phyloP scores from a whole-genome alignment of 2,329 filamentous ascomycete genomes.

The Helicocarpus griseus region DNA sequence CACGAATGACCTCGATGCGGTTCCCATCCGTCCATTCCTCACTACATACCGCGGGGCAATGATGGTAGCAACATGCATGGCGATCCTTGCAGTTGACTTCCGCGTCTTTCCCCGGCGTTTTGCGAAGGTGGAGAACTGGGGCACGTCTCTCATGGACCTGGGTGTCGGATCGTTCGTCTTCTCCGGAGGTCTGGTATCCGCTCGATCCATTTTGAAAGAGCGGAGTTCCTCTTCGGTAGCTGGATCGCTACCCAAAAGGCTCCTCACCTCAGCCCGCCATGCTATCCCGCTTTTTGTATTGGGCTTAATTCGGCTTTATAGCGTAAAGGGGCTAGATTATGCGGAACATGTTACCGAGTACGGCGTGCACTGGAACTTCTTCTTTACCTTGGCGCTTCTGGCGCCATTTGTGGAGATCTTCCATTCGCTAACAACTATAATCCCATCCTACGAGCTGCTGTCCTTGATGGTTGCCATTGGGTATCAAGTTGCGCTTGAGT shows the following conservation, averaged over 20 bases:
- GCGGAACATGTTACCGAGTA: constrained; percentile 97
- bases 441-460: constrained; percentile 69
- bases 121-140: constrained; percentile 98
- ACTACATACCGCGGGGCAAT: constrained; percentile 85
- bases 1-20: constrained; percentile 32
- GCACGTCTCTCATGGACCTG: constrained; percentile 96
- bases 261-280: constrained; percentile 63
- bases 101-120: constrained; percentile 85
- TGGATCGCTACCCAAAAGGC: constrained; percentile 41
- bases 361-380: constrained; percentile 99
- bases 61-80: constrained; percentile 80
- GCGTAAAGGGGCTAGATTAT: constrained; percentile 90
- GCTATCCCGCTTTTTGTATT: constrained; percentile 73
- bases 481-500: constrained; percentile 70
- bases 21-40: constrained; percentile 83
- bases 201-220: constrained; percentile 67
- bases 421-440: constrained; percentile 57
- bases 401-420: constrained; percentile 82
- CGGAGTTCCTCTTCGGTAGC: constrained; percentile 39
- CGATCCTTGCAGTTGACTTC: constrained; percentile 96
- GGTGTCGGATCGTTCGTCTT: constrained; percentile 98
- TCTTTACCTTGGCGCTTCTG: constrained; percentile 85
- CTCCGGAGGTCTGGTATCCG: constrained; percentile 81
- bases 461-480: constrained; percentile 56
- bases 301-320: constrained; percentile 70